Evolutionary conservation across 2,329 filamentous ascomycete genomes (phyloP).

Genomic region (Didymella segeticola): DNA sequence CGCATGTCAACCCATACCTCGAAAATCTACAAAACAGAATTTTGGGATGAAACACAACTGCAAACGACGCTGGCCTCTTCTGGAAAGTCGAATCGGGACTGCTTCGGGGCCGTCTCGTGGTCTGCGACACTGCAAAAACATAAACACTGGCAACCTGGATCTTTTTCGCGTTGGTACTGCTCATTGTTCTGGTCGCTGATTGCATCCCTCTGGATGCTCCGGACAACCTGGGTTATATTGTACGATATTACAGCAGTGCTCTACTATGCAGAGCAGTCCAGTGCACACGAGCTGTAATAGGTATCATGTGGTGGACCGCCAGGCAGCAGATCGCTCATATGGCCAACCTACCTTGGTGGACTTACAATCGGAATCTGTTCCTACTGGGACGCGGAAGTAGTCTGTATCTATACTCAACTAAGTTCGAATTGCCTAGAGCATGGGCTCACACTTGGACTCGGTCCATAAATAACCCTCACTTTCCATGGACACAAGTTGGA

Average conservation of each 20-base stretch:
- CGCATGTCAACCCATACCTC: not conserved
- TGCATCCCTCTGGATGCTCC: not conserved
- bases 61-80: not conserved
- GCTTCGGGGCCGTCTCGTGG: not conserved
- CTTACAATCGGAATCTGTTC: no score
- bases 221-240: not conserved
- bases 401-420: constrained; percentile 13
- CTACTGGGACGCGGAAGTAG: not conserved
- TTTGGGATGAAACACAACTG: constrained; percentile 2
- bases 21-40: constrained; percentile 8
- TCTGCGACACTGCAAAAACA: not conserved
- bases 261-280: not conserved
- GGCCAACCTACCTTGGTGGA: not conserved
- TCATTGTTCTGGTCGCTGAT: not conserved
- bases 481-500: not conserved
- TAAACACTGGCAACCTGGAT: not conserved
- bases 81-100: not conserved
- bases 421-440: not conserved
- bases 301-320: no score
- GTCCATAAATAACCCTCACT: not conserved
- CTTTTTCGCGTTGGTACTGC: not conserved
- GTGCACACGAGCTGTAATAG: no score
- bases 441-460: not conserved
- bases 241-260: not conserved
- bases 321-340: not conserved